A percentile compares a stretch with the other conserved stretches of the same genome.
Evolutionary conservation across 83 land plant genomes (phyloP).

Genomic region (Picea engelmannii): DNA sequence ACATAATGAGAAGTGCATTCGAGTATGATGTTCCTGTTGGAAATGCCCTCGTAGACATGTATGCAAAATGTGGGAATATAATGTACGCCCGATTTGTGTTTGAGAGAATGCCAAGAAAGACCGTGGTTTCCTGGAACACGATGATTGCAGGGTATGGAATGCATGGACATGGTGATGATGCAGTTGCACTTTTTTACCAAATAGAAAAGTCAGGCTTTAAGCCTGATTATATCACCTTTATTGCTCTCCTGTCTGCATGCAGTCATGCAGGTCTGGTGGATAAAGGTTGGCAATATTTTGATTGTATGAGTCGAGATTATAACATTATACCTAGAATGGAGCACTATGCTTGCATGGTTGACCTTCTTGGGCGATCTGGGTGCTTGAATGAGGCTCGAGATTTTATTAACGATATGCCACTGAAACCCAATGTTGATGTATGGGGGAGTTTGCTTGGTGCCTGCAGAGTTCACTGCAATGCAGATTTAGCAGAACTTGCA

Average conservation of each 20-base stretch:
- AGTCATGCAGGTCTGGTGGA: slow-evolving; percentile 26
- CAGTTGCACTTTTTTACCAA: slow-evolving; percentile 1
- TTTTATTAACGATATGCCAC: slow-evolving; percentile 17
- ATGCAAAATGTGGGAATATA: slow-evolving; percentile 11
- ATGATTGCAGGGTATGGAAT: slow-evolving; percentile 11
- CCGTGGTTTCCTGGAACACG: slow-evolving; percentile 7
- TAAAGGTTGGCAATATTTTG: slow-evolving; percentile 23
- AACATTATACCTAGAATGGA: slow-evolving; percentile 18
- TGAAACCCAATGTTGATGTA: slow-evolving; percentile 4
- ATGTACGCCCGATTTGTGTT: not conserved
- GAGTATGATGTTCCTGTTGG: slow-evolving; percentile 9
- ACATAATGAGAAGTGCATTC: not conserved
- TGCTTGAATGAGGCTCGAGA: slow-evolving; percentile 14
- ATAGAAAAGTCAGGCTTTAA: not conserved
- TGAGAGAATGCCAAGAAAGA: slow-evolving; percentile 9
- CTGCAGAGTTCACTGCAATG: not conserved
- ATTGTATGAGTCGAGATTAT: not conserved
- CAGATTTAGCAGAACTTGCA: not conserved
- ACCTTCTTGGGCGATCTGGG: slow-evolving; percentile 22
- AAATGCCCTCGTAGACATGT: slow-evolving; percentile 12
- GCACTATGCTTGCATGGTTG: slow-evolving; percentile 25
- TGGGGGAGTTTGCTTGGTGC: not conserved
- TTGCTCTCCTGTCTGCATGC: slow-evolving; percentile 23
- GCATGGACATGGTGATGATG: slow-evolving; percentile 4
- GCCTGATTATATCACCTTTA: slow-evolving; percentile 3